Percentiles rank a stretch among this genome's conserved stretches.
These are phyloP conservation scores for Zizania palustris DNA, from an alignment of 202 grass and related monocot species.

Conservation along the genomic window DNA sequence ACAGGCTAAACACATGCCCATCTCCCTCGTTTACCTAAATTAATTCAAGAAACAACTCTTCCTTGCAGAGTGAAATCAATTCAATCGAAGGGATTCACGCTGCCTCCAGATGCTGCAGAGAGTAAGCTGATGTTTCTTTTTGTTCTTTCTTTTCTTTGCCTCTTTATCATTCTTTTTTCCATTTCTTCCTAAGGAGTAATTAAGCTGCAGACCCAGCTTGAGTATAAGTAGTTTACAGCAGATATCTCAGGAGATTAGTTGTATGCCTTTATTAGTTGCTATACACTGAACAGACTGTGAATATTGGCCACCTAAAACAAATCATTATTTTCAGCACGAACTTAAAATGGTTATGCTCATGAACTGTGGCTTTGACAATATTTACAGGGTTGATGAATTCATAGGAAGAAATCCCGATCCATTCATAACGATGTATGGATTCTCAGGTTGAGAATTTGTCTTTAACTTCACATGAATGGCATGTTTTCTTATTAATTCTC, in stretches of 20 bases:
- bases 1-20: constrained; percentile 46
- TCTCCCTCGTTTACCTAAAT: constrained; percentile 30
- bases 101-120: constrained; percentile 80
- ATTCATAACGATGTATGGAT: constrained; percentile 77
- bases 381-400: constrained; percentile 82
- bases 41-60: constrained; percentile 21
- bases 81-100: constrained; percentile 57
- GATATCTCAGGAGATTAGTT: not conserved
- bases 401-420: constrained; percentile 72
- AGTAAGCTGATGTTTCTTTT: constrained; percentile 56
- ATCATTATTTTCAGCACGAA: not conserved
- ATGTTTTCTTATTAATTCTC: constrained; percentile 34
- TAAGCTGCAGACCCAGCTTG: too few species aligned
- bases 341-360: not conserved
- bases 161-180: not conserved
- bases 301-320: not conserved
- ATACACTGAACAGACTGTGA: not conserved
- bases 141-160: not conserved
- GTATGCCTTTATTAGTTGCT: not conserved
- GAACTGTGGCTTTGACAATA: constrained; percentile 11
- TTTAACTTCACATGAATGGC: constrained; percentile 31
- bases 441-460: constrained; percentile 59
- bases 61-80: constrained; percentile 58
- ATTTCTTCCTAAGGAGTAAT: not conserved
- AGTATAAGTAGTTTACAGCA: not conserved